A percentile compares a stretch with the other conserved stretches of the same genome.
Evolutionary conservation across 495 filamentous ascomycete genomes (phyloP).

Genomic region (Staphylotrichum tortipilum): DNA sequence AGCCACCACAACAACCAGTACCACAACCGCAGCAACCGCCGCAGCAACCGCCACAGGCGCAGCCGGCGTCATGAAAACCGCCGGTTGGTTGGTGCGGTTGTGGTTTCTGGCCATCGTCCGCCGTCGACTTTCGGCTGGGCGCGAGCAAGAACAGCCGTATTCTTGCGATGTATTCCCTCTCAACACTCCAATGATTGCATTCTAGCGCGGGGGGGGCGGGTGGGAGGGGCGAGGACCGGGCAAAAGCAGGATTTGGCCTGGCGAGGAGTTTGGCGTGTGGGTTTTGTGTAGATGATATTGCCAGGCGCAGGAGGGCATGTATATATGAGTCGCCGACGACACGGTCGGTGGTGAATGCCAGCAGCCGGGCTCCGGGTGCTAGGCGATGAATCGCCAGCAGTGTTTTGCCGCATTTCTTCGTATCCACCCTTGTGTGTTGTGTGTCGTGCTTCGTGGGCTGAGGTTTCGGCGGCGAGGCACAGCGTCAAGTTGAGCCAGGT

Average conservation of each 20-base stretch:
- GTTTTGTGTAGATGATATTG: constrained; percentile 24
- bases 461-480: too few species aligned
- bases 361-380: too few species aligned
- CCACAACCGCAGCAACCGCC: constrained; percentile 15
- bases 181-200: constrained; percentile 24
- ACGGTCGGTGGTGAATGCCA: not conserved
- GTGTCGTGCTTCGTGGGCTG: too few species aligned
- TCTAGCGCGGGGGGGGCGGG: constrained; percentile 28
- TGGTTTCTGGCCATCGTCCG: not conserved
- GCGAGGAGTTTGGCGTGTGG: constrained; percentile 22
- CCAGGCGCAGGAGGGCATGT: constrained; percentile 14
- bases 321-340: constrained; percentile 11
- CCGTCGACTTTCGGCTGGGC: not conserved
- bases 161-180: constrained; percentile 20
- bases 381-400: too few species aligned
- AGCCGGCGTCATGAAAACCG: constrained; percentile 4
- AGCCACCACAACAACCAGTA: constrained; percentile 17
- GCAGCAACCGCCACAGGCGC: constrained; percentile 1
- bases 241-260: constrained; percentile 12
- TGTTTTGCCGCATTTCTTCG: not conserved
- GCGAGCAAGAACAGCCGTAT: constrained; percentile 1
- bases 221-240: too few species aligned
- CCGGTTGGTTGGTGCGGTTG: not conserved
- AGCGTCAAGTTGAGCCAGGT: too few species aligned
- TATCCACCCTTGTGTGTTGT: too few species aligned